These are phyloP conservation scores for Colletotrichum lentis DNA, from an alignment of 2,329 filamentous ascomycete genomes.

Conservation along the genomic window DNA sequence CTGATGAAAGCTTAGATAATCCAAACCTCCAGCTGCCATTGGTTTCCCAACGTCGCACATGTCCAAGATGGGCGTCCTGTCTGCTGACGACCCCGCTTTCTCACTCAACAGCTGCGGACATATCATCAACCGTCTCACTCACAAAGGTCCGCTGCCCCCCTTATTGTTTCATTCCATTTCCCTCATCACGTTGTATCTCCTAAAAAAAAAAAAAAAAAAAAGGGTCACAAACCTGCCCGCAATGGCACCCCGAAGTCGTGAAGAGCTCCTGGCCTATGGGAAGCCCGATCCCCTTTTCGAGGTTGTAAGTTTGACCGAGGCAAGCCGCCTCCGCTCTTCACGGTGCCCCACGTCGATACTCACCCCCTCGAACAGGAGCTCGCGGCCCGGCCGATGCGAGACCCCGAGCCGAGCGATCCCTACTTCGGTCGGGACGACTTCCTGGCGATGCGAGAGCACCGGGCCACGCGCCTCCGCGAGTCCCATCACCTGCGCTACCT, in stretches of 20 bases:
- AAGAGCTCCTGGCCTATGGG: constrained; percentile 22
- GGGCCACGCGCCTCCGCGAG: constrained; percentile 26
- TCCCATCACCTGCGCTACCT: constrained; percentile 28
- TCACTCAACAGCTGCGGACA: background rate
- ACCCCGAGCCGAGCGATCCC: constrained; percentile 12
- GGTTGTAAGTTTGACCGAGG: constrained; percentile 2
- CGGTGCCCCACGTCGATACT: background rate
- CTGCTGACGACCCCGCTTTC: constrained; percentile 1
- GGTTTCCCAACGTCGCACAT: background rate
- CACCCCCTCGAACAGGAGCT: constrained; percentile 13
- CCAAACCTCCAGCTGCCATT: background rate
- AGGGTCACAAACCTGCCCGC: fast-evolving
- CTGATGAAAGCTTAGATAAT: constrained; percentile 1
- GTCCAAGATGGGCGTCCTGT: background rate
- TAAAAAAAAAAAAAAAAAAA: no score
- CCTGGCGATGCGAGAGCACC: constrained; percentile 19
- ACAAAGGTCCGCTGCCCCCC: no score
- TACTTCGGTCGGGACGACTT: constrained; percentile 24
- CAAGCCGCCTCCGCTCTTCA: no score
- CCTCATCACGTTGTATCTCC: background rate
- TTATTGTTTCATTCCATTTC: no score
- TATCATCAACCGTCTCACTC: no score
- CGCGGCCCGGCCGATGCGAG: constrained; percentile 7
- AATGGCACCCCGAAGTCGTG: constrained; percentile 23
- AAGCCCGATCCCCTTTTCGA: constrained; percentile 12